These are phyloP conservation scores for Puccinia novopanici DNA, from an alignment of 1,284 basidiomycete species.

Conservation along the genomic window DNA sequence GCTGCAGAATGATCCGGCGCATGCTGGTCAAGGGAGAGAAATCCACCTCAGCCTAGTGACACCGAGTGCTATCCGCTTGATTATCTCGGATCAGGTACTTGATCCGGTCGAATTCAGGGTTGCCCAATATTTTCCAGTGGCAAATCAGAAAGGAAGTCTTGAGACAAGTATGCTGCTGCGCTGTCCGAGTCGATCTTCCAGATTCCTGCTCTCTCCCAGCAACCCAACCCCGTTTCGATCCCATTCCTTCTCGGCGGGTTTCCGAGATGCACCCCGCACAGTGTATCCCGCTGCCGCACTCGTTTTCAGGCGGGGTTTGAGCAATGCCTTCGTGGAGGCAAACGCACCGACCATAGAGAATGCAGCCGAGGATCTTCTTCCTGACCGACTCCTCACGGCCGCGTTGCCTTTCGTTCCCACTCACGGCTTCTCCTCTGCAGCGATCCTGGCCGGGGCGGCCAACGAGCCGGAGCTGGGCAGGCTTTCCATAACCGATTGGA, in stretches of 20 bases:
- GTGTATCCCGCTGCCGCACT: neutral
- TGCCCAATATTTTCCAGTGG: neutral
- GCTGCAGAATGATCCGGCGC: neutral
- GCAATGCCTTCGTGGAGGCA: neutral
- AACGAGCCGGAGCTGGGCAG: neutral
- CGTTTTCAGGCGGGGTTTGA: neutral
- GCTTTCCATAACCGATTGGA: neutral
- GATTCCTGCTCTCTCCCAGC: neutral
- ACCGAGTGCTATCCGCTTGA: neutral
- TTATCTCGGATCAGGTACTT: neutral
- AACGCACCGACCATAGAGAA: neutral
- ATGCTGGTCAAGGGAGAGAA: neutral
- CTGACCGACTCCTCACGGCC: slow-evolving; percentile 23
- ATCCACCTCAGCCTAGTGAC: neutral
- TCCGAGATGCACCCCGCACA: neutral
- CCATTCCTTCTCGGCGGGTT: neutral
- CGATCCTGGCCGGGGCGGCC: slow-evolving; percentile 11
- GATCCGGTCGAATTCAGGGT: no score
- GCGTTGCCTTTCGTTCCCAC: slow-evolving; percentile 21
- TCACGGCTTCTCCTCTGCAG: slow-evolving; percentile 18
- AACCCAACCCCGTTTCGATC: neutral
- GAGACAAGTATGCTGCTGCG: neutral
- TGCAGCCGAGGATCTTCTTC: slow-evolving; percentile 1
- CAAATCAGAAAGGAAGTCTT: neutral
- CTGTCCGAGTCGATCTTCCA: neutral